A percentile compares a stretch with the other conserved stretches of the same genome.
phyloP scores from a whole-genome alignment of 2,329 filamentous ascomycete genomes.

The Neofusicoccum sp. region DNA sequence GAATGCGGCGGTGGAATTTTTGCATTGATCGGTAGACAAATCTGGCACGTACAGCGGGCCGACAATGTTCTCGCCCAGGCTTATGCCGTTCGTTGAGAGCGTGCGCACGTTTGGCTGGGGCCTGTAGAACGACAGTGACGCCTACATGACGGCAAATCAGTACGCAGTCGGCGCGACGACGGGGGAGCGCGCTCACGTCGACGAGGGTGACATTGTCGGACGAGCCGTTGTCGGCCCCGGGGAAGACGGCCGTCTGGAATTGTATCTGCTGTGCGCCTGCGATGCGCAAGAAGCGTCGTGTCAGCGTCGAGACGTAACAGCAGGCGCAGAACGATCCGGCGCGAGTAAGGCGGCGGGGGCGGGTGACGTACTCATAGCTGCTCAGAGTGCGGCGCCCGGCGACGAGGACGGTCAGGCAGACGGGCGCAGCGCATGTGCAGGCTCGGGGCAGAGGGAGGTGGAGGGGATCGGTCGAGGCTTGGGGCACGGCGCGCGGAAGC shows the following conservation, averaged over 20 bases:
- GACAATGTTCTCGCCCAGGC: conserved; percentile 64
- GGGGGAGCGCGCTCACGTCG: conserved; percentile 1
- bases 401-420: conserved; percentile 22
- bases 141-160: conserved; percentile 18
- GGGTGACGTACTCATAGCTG: conserved; percentile 43
- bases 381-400: conserved; percentile 25
- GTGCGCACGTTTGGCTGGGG: conserved; percentile 68
- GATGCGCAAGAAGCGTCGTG: not conserved
- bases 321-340: not conserved
- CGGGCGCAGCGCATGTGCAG: not conserved
- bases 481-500: not conserved
- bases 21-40: conserved; percentile 65
- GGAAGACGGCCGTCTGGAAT: conserved; percentile 22
- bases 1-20: conserved; percentile 62
- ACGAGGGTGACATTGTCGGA: conserved; percentile 20
- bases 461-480: not conserved
- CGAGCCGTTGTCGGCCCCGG: not conserved
- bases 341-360: not conserved
- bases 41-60: conserved; percentile 87
- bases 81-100: conserved; percentile 68
- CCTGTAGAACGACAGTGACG: conserved; percentile 36
- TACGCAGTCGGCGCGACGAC: not conserved
- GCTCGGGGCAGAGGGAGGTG: not conserved
- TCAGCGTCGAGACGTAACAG: not conserved
- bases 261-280: conserved; percentile 20